Evolutionary conservation across 2,329 filamentous ascomycete genomes (phyloP).

Genomic region (Fusarium algeriense): DNA sequence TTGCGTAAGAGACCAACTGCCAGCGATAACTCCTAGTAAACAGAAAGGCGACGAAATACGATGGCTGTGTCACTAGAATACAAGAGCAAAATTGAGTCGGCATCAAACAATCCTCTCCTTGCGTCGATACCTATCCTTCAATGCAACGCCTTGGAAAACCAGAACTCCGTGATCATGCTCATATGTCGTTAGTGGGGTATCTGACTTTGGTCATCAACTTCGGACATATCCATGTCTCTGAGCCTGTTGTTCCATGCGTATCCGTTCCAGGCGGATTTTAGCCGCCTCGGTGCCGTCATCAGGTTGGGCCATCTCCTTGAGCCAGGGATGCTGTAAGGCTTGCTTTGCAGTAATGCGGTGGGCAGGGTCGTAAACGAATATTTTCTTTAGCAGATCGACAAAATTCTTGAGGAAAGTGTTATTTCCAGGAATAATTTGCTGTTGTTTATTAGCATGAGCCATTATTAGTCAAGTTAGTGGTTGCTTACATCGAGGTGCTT

Average conservation of each 20-base stretch:
- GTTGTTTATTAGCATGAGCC: conserved; percentile 9
- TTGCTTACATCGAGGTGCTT: conserved; percentile 70
- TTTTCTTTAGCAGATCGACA: conserved; percentile 72
- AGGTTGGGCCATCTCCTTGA: conserved; percentile 71
- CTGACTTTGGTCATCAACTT: conserved; percentile 34
- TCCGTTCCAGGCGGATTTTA: conserved; percentile 69
- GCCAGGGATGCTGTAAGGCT: conserved; percentile 76
- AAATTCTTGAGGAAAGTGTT: conserved; percentile 72
- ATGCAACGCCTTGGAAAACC: conserved; percentile 45
- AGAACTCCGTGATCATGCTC: conserved; percentile 51
- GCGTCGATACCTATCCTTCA: conserved; percentile 36
- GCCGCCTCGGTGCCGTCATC: conserved; percentile 77
- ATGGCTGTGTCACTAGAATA: conserved; percentile 49
- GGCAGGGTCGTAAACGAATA: conserved; percentile 75
- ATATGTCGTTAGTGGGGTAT: conserved; percentile 48
- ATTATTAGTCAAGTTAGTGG: background rate
- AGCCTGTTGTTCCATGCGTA: conserved; percentile 57
- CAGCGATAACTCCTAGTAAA: conserved; percentile 43
- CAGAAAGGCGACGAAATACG: conserved; percentile 39
- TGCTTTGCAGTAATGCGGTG: conserved; percentile 76
- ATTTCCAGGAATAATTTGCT: conserved; percentile 75
- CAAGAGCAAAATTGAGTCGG: conserved; percentile 44
- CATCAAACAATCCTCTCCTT: conserved; percentile 38
- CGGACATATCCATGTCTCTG: conserved; percentile 45
- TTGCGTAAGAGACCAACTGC: conserved; percentile 38